These are phyloP conservation scores for Hypocreales sp. DNA, from an alignment of 2,329 filamentous ascomycete genomes.

Conservation along the genomic window DNA sequence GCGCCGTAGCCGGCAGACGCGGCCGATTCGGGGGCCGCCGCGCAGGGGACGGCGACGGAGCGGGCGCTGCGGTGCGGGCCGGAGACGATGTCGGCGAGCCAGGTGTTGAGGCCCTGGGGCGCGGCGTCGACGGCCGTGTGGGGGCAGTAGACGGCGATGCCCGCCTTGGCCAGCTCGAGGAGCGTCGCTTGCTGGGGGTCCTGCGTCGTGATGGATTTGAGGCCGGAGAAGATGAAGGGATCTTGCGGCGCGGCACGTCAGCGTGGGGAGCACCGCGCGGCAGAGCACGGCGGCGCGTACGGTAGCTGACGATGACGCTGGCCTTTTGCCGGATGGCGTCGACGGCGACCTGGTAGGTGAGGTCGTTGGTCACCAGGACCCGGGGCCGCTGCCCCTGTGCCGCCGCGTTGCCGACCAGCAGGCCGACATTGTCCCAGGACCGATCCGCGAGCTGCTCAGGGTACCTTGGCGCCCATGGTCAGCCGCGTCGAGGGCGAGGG, in stretches of 20 bases:
- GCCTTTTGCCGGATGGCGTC: constrained; percentile 69
- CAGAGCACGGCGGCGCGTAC: constrained; percentile 25
- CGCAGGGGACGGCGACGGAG: constrained; percentile 29
- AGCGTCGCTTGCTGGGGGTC: constrained; percentile 81
- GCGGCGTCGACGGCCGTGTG: constrained; percentile 91
- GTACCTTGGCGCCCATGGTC: constrained; percentile 42
- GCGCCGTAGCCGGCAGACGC: constrained; percentile 37
- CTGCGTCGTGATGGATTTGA: constrained; percentile 73
- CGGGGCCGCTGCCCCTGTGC: constrained; percentile 12
- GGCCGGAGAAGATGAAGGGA: constrained; percentile 86
- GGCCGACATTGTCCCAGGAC: constrained; percentile 92
- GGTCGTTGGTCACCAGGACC: constrained; percentile 62
- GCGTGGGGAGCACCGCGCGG: background rate
- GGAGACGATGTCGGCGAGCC: constrained; percentile 77
- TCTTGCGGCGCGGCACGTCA: constrained; percentile 37
- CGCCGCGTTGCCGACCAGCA: constrained; percentile 40
- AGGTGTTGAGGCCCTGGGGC: constrained; percentile 74
- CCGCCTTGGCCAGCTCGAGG: constrained; percentile 65
- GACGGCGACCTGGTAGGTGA: constrained; percentile 76
- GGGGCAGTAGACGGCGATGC: constrained; percentile 89
- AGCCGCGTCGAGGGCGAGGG: background rate
- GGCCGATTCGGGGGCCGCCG: constrained; percentile 24
- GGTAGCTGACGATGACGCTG: constrained; percentile 78
- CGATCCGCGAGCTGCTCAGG: constrained; percentile 79
- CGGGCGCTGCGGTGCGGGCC: constrained; percentile 26